phyloP scores from a whole-genome alignment of 2,329 filamentous ascomycete species.

The Colletotrichum viniferum region DNA sequence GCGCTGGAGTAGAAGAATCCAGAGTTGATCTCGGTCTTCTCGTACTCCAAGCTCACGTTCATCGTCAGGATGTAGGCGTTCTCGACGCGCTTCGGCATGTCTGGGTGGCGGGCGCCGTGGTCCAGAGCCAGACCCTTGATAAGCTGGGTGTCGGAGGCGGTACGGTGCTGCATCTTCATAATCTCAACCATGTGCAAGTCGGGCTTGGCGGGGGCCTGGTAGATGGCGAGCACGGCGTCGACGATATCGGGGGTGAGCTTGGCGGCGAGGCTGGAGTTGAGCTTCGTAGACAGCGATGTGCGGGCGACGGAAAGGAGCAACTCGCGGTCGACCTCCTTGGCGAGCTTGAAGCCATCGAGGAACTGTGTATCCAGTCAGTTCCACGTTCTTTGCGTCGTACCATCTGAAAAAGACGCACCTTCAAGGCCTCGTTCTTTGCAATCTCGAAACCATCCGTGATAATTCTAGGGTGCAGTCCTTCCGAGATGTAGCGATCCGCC shows the following conservation, averaged over 20 bases:
- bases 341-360: slow-evolving; percentile 90
- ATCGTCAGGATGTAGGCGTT: slow-evolving; percentile 95
- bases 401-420: slow-evolving; percentile 53
- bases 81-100: slow-evolving; percentile 96
- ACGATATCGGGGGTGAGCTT: slow-evolving; percentile 95
- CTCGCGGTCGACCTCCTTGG: slow-evolving; percentile 88
- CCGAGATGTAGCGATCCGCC: slow-evolving; percentile 92
- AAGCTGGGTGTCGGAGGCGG: slow-evolving; percentile 92
- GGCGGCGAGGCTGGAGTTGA: slow-evolving; percentile 86
- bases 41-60: slow-evolving; percentile 97
- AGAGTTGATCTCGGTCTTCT: slow-evolving; percentile 99
- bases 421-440: slow-evolving; percentile 89
- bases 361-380: slow-evolving; percentile 61
- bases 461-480: slow-evolving; percentile 95
- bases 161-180: slow-evolving; percentile 99
- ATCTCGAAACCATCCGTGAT: slow-evolving; percentile 98
- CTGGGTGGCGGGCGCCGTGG: slow-evolving; percentile 93
- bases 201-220: slow-evolving; percentile 86
- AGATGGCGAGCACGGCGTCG: slow-evolving; percentile 93
- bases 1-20: slow-evolving; percentile 98
- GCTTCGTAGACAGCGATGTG: slow-evolving; percentile 93
- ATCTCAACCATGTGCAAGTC: slow-evolving; percentile 99
- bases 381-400: background rate
- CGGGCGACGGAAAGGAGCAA: slow-evolving; percentile 90
- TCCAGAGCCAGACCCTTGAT: slow-evolving; percentile 93